A percentile compares a stretch with the other conserved stretches of the same genome.
Conservation (phyloP, 129 eudicot genomes). For the Erigeron canadensis region DNA sequence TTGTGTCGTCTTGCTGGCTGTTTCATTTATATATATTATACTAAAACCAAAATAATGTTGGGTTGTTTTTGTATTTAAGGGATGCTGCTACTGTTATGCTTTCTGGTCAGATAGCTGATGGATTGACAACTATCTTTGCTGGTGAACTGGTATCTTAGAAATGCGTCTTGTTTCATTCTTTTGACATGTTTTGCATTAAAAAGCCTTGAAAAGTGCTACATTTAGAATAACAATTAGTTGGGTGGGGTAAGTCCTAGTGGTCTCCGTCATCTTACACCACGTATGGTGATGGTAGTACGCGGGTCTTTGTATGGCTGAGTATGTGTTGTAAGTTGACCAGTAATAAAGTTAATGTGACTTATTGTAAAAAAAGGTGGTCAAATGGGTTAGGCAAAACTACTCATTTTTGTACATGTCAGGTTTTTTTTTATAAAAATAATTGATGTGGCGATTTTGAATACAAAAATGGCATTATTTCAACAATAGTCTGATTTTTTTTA, state of each 20-base stretch:
- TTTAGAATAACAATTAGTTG: not conserved
- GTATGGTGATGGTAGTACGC: no score
- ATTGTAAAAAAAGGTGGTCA: no score
- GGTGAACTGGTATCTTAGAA: constrained; percentile 75
- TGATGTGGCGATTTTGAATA: no score
- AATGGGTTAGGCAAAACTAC: no score
- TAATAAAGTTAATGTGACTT: no score
- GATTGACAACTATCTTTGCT: constrained; percentile 68
- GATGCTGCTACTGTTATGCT: constrained; percentile 89
- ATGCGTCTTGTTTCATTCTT: not conserved
- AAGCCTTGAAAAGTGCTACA: not conserved
- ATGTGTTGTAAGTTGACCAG: not conserved
- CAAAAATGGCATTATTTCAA: no score
- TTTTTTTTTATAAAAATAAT: no score
- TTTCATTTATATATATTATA: no score
- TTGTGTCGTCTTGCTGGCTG: not conserved
- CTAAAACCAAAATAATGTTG: no score
- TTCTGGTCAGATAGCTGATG: constrained; percentile 96
- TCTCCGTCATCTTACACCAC: no score
- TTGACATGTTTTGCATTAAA: not conserved
- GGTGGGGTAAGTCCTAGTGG: not conserved
- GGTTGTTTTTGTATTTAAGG: constrained; percentile 30
- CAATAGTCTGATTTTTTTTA: no score
- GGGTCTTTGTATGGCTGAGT: not conserved
- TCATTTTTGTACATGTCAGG: no score